Base-by-base conservation (phyloP, 2,329 filamentous ascomycete species). In the Diplodia mutila region DNA sequence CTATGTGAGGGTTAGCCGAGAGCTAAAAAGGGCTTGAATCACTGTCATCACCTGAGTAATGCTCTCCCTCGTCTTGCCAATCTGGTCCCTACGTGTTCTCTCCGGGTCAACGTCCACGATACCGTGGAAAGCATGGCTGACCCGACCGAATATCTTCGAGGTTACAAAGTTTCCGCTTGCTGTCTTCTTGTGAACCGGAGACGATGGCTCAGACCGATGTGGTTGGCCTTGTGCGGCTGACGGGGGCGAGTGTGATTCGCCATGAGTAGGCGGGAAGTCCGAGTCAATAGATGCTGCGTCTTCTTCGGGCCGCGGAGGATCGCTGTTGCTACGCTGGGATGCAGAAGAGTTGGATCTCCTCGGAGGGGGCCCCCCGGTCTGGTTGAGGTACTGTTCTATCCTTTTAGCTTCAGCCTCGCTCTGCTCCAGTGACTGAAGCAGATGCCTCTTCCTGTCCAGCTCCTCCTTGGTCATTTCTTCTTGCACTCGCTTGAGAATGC, bases 391-490 rank as follows among this genome's bases (percentile, higher is more conserved):
- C 72, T 97, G 91, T 75, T 98, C 94, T 69, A 99, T 95, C 55
- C 96, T 89, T 75, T 91, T 91, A 0, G 95, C 94, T 81, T 99
- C 95, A 6, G 91, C 86, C 79, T 99, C 95, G 75, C 94, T 98
- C 68, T 89, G 88, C 81, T 99, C 95, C n/a, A 99, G 83, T 57
- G 94, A 91, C 53, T 97, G 92, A 16, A 99, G 85, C 14, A 95
- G 85, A 2, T 86, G 83, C 73, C 87, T 89, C 82, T 98, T 98
- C 84, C 94, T 97, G 66, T 90, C 87, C 12, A 99, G 84, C 74
- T 99, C 94, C 68, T 99, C 95, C 53, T 90, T 90, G 1, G 95
- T 98, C 89, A 98, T 94, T 76, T 99, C 95, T 78, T 98, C 93
- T 76, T 99, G 95, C 65, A 99, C 92, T 55, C 95, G 87, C 82